Evolutionary conservation across 208 protist genomes (phyloP), one percentile per base, ranked within the genome.

Genomic region (Novymonas esmeraldas): DNA sequence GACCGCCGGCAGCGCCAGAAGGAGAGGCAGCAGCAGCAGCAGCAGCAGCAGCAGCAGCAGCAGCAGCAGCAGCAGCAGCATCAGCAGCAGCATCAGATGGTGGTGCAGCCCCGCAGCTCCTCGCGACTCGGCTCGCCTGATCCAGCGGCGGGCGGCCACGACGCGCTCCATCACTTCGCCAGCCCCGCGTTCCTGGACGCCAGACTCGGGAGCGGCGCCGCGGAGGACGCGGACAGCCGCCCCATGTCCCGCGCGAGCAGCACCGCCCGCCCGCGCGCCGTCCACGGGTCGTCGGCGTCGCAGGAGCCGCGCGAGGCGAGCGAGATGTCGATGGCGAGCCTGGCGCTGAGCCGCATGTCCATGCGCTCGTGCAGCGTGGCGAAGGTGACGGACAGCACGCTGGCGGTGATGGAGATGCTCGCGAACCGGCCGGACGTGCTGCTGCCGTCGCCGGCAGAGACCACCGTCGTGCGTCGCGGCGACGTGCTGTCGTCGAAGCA

Each of bases 401-500:
- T 84, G 56, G 85, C 81, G 14, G 73, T 95, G 34, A 87, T 94
- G 83, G 87, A 92, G 58, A 80, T 92, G 67, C 67, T 95, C 18
- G 56, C 74, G 26, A 82, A 81, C 56, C 49, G 76, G 14, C 72
- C 81, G 0, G 87, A 93, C 59, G 68, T 92, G 6, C 20, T 87
- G n/a, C 59, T 95, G 33, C 85, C 82, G 5, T 82, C 90, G 11
- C 90, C 90, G 13, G 51, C 63, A 4, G 85, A 95, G 70, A 81
- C 83, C n/a, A 65, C 60, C 9, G 52, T 88, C 10, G 71, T 78
- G 38, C 82, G 90, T 28, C 73, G 49, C 14, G 90, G 90, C 29
- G 90, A 95, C 72, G 81, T 95, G 58, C 85, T 95, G 16, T 94
- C 87, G 1, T 50, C 64, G 22, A 80, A 85, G 57, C 76, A 95